phyloP scores from a whole-genome alignment of 2,329 filamentous ascomycete genomes.

The Ophiocordyceps camponoti-leonardi region DNA sequence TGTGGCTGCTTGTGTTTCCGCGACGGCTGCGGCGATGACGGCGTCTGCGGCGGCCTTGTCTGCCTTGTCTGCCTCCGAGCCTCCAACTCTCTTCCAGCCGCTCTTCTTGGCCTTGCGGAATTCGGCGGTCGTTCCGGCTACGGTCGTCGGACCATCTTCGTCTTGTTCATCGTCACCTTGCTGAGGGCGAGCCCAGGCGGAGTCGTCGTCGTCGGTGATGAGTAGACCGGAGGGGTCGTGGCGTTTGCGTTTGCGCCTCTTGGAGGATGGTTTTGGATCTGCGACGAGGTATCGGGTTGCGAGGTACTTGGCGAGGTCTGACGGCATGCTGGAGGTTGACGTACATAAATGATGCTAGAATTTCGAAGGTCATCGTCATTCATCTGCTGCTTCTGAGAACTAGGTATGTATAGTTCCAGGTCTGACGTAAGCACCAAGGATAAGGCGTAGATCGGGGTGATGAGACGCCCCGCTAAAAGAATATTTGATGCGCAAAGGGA shows the following conservation, averaged over 20 bases:
- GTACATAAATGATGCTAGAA: not conserved
- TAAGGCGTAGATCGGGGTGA: not conserved
- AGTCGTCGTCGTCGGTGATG: constrained; percentile 48
- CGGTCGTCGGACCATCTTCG: constrained; percentile 30
- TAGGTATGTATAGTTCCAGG: no score
- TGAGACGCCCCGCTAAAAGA: constrained; percentile 3
- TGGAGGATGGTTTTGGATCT: constrained; percentile 33
- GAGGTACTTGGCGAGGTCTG: constrained; percentile 64
- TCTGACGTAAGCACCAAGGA: not conserved
- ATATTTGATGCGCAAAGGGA: constrained; percentile 3
- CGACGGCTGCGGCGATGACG: constrained; percentile 56
- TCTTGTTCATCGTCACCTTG: constrained; percentile 31
- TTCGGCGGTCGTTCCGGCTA: constrained; percentile 36
- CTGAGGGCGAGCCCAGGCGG: constrained; percentile 26
- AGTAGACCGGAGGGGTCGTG: constrained; percentile 40
- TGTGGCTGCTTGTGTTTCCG: constrained; percentile 40
- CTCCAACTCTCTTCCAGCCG: constrained; percentile 53
- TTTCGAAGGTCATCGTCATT: no score
- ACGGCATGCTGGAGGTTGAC: constrained; percentile 23
- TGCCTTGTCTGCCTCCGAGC: constrained; percentile 11
- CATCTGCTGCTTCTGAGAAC: no score
- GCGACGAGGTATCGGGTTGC: constrained; percentile 72
- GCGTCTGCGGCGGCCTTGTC: constrained; percentile 50
- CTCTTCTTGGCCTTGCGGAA: constrained; percentile 66
- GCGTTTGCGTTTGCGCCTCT: constrained; percentile 50